phyloP scores from a whole-genome alignment of 257 asterid genomes.

The Handroanthus guayacan region DNA sequence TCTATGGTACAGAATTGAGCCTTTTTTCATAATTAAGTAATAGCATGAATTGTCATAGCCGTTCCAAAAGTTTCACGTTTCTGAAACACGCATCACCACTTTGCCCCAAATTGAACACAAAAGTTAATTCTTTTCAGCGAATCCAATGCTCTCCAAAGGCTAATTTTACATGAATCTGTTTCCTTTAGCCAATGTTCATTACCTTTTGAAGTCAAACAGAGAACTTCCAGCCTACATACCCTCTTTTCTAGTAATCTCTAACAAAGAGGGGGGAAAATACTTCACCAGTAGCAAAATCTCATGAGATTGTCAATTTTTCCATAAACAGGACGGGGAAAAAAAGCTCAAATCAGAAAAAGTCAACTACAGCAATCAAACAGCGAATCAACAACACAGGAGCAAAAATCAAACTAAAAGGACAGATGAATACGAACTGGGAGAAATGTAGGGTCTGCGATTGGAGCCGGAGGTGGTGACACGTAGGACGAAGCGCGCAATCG shows the following conservation, averaged over 20 bases:
- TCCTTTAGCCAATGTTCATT: slow-evolving; percentile 3
- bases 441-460: slow-evolving; percentile 72
- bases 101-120: slow-evolving; percentile 29
- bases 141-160: slow-evolving; percentile 23
- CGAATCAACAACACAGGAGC: background rate
- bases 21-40: background rate
- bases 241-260: background rate
- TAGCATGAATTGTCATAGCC: background rate
- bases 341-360: slow-evolving; percentile 28
- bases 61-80: slow-evolving; percentile 19
- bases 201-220: background rate
- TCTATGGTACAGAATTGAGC: background rate
- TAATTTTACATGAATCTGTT: slow-evolving; percentile 3
- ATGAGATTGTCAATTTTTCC: background rate
- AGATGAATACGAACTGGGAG: slow-evolving; percentile 48
- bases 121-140: background rate
- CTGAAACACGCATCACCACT: slow-evolving; percentile 5
- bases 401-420: background rate
- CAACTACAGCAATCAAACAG: background rate
- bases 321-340: background rate
- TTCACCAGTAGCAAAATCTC: background rate
- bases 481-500: slow-evolving; percentile 75
- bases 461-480: slow-evolving; percentile 69
- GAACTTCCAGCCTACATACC: background rate
- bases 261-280: background rate